Conservation (phyloP, 768 basidiomycete species). For the Lanmaoa rubissima region DNA sequence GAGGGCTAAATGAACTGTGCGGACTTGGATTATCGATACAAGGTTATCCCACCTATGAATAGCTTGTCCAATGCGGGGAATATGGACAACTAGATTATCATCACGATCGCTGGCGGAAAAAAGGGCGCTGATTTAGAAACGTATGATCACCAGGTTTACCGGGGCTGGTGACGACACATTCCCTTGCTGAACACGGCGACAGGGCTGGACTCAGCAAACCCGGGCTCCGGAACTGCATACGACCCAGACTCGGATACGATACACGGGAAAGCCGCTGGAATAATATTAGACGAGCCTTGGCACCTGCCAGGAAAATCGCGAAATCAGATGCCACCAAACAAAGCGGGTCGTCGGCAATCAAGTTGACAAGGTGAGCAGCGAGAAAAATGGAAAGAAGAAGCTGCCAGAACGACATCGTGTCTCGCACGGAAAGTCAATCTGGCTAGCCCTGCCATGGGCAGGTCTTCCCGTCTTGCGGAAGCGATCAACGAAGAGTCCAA, state of each 20-base stretch:
- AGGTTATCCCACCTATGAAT: slow-evolving; percentile 25
- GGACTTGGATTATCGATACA: slow-evolving; percentile 23
- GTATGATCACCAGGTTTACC: neutral
- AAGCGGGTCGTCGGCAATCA: slow-evolving; percentile 3
- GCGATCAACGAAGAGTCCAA: neutral
- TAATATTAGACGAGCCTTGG: neutral
- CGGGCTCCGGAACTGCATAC: slow-evolving; percentile 12
- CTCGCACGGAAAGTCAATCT: slow-evolving; percentile 3
- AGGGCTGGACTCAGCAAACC: neutral
- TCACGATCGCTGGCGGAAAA: neutral
- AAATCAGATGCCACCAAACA: neutral
- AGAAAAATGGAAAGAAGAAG: neutral
- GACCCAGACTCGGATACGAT: neutral
- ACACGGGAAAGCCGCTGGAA: neutral
- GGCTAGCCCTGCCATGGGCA: neutral
- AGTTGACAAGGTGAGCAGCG: neutral
- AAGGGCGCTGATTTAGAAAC: slow-evolving; percentile 1
- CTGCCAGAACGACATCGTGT: neutral
- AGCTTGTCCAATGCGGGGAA: slow-evolving; percentile 16
- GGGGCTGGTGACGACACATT: neutral
- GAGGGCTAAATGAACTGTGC: neutral
- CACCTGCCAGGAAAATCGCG: neutral
- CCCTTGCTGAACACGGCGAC: neutral
- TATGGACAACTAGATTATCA: slow-evolving; percentile 12
- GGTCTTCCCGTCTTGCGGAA: neutral